These are phyloP conservation scores for Stagonosporopsis cucurbitacearum DNA, from an alignment of 2,329 filamentous ascomycete species.

Conservation along the genomic window DNA sequence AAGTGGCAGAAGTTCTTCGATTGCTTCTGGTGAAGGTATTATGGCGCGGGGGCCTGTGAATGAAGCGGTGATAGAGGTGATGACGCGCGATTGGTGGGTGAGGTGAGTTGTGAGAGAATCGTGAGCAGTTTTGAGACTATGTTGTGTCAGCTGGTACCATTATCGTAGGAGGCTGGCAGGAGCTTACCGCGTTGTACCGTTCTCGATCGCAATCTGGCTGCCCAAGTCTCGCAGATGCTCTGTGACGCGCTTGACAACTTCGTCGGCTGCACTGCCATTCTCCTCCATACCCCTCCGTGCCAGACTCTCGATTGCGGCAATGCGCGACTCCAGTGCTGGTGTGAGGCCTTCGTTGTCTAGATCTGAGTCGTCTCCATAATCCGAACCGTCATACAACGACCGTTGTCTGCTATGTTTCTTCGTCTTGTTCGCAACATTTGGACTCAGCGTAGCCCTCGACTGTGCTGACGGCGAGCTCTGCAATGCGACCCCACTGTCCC, in stretches of 20 bases:
- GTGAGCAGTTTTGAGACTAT: constrained; percentile 76
- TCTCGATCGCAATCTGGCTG: constrained; percentile 74
- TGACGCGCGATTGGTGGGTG: constrained; percentile 74
- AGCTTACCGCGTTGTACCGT: constrained; percentile 71
- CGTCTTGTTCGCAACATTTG: constrained; percentile 40
- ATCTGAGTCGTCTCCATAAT: constrained; percentile 76
- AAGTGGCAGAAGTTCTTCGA: constrained; percentile 73
- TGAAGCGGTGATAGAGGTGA: constrained; percentile 76
- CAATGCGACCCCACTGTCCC: constrained; percentile 56
- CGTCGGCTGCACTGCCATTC: constrained; percentile 69
- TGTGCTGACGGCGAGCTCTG: constrained; percentile 48
- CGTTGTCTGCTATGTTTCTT: constrained; percentile 52
- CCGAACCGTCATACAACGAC: constrained; percentile 72
- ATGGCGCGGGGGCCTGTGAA: constrained; percentile 72
- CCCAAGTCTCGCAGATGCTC: constrained; percentile 75
- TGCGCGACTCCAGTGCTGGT: constrained; percentile 69
- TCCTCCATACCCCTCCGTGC: constrained; percentile 68
- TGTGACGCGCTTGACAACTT: constrained; percentile 71
- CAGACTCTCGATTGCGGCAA: constrained; percentile 74
- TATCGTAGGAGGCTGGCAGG: too few species aligned
- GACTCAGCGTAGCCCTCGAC: constrained; percentile 46
- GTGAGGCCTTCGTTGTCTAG: constrained; percentile 72
- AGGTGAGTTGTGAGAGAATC: constrained; percentile 77
- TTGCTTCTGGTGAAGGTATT: constrained; percentile 67
- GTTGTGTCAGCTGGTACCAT: constrained; percentile 22